phyloP scores from a whole-genome alignment of 83 land plant species.

The Larix sibirica region DNA sequence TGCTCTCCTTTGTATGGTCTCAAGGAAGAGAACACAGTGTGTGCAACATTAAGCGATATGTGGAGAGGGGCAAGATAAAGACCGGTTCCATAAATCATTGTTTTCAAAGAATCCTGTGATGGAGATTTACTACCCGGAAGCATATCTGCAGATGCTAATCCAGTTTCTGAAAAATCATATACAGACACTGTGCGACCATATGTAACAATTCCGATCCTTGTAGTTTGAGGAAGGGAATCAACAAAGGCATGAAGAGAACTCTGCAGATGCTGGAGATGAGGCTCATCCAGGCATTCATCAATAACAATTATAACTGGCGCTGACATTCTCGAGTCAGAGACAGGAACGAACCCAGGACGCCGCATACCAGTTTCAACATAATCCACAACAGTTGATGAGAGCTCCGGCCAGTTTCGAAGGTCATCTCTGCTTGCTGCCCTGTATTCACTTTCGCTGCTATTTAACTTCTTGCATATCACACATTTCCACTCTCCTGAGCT shows the following conservation, averaged over 20 bases:
- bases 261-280: conserved; percentile 91
- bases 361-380: conserved; percentile 77
- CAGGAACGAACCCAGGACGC: conserved; percentile 87
- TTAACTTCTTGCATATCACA: conserved; percentile 76
- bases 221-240: conserved; percentile 77
- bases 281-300: conserved; percentile 93
- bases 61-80: conserved; percentile 91
- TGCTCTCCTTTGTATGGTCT: conserved; percentile 73
- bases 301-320: conserved; percentile 88
- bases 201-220: conserved; percentile 84
- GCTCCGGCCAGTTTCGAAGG: conserved; percentile 79
- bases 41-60: conserved; percentile 81
- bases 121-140: conserved; percentile 83
- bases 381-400: conserved; percentile 82
- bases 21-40: conserved; percentile 82
- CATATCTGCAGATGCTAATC: conserved; percentile 94
- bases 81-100: conserved; percentile 94
- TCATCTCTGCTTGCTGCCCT: conserved; percentile 70
- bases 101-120: conserved; percentile 78
- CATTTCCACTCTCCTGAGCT: conserved; percentile 96
- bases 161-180: conserved; percentile 91
- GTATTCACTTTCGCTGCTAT: conserved; percentile 91
- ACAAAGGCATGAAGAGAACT: conserved; percentile 96
- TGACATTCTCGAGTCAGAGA: conserved; percentile 79
- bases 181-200: conserved; percentile 95